Evolutionary conservation across 225 moss, liverwort and hornwort genomes (phyloP), one percentile per base, ranked within the genome.

Genomic region (Anthoceros angustus): DNA sequence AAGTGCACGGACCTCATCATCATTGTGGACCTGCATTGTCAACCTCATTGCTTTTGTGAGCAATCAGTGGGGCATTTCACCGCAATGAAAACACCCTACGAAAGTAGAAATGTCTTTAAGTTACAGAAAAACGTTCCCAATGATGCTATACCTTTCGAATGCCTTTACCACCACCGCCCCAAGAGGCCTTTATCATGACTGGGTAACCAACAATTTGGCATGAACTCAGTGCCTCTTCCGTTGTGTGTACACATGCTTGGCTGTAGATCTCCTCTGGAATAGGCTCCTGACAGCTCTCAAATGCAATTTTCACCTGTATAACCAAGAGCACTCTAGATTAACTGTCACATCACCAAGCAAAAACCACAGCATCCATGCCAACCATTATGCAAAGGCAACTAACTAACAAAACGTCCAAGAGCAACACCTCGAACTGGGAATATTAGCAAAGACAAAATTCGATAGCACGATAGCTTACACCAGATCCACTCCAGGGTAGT

Each of bases 91-190:
- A 32, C 32, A 15, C 55, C 18, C 55, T 5, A 15, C 18, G 23
- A 55, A 23, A 55, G n/a, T 0, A n/a, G 14, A 20, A 15, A 20
- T 6, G n/a, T 18, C n/a, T 55, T 55, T 10, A 46, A 2, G 12
- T 10, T 46, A 46, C 23, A 55, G 7, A 18, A 18, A 9, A 0
- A 64, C 25, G 0, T 15, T 14, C 0, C 23, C n/a, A n/a, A 15
- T 21, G 16, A 55, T 6, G 49, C 40, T 40, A 26, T 82, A 86
- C 86, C 86, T 98, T 98, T 69, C 95, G 95, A 45, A 98, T 98
- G 42, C 95, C 95, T 77, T 92, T 98, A 21, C 95, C 95, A 46
- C 95, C 95, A 0, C 95, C 95, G 70, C 95, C 95, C 95, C 95
- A 98, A 8, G 95, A 98, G 23, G 95, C 95, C 61, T 98, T 98